These are phyloP conservation scores for Diplogelasinospora grovesii DNA, from an alignment of 495 filamentous ascomycete genomes.

Conservation along the genomic window DNA sequence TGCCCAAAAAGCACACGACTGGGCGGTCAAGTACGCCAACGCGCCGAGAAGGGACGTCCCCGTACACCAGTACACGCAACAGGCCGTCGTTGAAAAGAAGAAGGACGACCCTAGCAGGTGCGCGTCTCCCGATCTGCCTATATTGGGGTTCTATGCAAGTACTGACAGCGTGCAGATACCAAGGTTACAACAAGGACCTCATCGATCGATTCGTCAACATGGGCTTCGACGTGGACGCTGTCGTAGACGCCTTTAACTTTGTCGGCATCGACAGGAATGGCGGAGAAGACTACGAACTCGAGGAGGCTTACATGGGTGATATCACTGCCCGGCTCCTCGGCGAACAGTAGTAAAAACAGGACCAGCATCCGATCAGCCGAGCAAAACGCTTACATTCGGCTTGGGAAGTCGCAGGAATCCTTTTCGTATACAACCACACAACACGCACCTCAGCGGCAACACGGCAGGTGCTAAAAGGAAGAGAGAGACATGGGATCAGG, in stretches of 20 bases:
- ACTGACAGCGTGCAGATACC: constrained; percentile 51
- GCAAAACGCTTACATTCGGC: no score
- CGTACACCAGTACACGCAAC: constrained; percentile 12
- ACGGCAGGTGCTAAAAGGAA: neutral
- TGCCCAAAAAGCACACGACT: constrained; percentile 76
- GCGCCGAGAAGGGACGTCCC: constrained; percentile 50
- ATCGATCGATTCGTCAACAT: constrained; percentile 87
- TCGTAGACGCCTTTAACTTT: constrained; percentile 77
- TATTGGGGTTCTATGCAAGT: no score
- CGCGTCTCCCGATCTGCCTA: no score
- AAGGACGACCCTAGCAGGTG: constrained; percentile 35
- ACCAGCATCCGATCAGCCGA: neutral
- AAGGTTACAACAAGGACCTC: constrained; percentile 80
- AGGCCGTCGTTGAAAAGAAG: constrained; percentile 9
- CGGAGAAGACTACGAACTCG: constrained; percentile 74
- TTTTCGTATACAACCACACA: no score
- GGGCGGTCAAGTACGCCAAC: constrained; percentile 78
- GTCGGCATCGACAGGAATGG: constrained; percentile 73
- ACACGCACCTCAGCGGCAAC: no score
- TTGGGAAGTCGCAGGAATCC: no score
- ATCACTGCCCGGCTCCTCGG: constrained; percentile 79
- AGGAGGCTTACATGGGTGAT: constrained; percentile 82
- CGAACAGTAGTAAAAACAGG: constrained; percentile 45
- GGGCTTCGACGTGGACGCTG: constrained; percentile 87
- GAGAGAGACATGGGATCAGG: neutral